Conservation (phyloP, 805 yeast genomes). For the Kuraishia borneana region DNA sequence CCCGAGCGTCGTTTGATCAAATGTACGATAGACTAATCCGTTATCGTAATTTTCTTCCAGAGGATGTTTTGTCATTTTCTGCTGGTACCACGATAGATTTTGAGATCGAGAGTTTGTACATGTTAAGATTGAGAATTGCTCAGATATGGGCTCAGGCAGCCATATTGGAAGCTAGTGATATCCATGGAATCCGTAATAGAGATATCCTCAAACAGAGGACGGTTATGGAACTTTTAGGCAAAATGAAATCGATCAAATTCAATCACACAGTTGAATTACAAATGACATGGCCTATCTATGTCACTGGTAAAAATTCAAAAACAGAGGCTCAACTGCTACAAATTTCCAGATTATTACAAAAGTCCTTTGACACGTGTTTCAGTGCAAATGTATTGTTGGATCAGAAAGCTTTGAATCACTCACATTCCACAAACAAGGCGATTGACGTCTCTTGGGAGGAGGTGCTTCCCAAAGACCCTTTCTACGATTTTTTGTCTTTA, state of each 20-base stretch:
- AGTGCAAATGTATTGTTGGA: not conserved
- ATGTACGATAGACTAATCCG: not conserved
- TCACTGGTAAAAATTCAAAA: conserved; percentile 1
- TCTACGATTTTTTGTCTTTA: not conserved
- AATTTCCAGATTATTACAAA: not conserved
- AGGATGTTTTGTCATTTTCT: not conserved
- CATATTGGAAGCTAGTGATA: not conserved
- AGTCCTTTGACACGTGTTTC: not conserved
- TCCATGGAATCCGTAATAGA: not conserved
- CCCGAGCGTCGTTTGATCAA: not conserved
- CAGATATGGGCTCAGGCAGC: conserved; percentile 1
- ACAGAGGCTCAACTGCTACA: not conserved
- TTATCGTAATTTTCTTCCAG: conserved; percentile 1
- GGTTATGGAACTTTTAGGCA: not conserved
- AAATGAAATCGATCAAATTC: not conserved
- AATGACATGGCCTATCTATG: conserved; percentile 4
- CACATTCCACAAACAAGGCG: not conserved
- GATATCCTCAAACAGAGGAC: not conserved
- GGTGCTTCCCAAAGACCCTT: not conserved
- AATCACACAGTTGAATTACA: conserved; percentile 3
- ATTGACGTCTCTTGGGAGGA: not conserved
- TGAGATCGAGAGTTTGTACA: not conserved
- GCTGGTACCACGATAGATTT: conserved; percentile 1
- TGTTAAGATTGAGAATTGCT: not conserved
- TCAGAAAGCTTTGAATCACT: not conserved